These are phyloP conservation scores for Psilocybe cyanescens DNA, from an alignment of 768 basidiomycete genomes.

Conservation along the genomic window DNA sequence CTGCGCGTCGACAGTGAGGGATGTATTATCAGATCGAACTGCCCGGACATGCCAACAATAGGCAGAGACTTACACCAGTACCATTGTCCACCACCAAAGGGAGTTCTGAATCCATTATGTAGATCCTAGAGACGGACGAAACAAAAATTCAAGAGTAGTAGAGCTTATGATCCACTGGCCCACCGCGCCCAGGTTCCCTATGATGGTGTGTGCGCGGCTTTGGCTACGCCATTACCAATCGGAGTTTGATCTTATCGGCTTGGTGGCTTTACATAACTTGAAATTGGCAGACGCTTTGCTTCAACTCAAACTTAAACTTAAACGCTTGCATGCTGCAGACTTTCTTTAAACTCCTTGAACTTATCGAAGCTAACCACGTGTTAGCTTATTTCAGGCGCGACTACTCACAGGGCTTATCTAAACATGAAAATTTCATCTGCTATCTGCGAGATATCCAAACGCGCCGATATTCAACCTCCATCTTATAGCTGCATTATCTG, in stretches of 20 bases:
- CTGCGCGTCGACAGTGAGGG: conserved; percentile 39
- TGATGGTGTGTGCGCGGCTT: conserved; percentile 20
- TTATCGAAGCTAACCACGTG: no score
- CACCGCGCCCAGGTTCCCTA: conserved; percentile 1
- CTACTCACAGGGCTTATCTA: no score
- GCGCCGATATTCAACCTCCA: no score
- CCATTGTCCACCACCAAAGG: conserved; percentile 89
- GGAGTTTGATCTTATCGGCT: background rate
- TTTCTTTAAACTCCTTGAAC: no score
- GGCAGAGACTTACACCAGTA: conserved; percentile 69
- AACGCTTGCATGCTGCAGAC: no score
- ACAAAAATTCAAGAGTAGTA: conserved; percentile 2
- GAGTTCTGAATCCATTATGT: conserved; percentile 46
- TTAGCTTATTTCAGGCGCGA: no score
- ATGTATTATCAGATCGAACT: conserved; percentile 9
- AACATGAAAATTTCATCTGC: no score
- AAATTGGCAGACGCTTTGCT: no score
- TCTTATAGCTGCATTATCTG: no score
- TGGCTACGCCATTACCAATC: conserved; percentile 11
- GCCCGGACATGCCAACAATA: background rate
- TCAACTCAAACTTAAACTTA: background rate
- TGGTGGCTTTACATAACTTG: background rate
- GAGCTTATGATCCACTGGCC: background rate
- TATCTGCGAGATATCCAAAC: no score
- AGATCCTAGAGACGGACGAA: conserved; percentile 21